Evolutionary conservation across 129 eudicot species (phyloP), one percentile per base, ranked within the genome.

Genomic region (Saussurea involucrata): DNA sequence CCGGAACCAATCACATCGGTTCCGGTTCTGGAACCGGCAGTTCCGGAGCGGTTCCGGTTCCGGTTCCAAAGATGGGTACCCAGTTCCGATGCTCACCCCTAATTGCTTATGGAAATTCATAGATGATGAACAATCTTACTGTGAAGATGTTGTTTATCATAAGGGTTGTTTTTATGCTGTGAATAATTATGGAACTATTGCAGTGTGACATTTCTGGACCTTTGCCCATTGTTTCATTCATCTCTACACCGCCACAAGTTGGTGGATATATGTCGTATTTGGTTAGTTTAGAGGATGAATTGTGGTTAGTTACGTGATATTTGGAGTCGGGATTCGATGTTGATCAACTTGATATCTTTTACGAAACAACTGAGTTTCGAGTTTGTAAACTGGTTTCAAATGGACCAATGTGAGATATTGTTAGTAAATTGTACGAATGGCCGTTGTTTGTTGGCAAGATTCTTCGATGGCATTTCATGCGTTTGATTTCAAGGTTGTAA

Each of bases 221-320:
- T 66, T 44, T 17, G 44, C 87, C 87, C 0, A n/a, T 7, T 34
- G 87, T 88, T 68, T 79, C 67, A 20, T 83, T 78, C 66, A 77
- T 88, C 29, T 18, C 78, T 7, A 82, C 83, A 5, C 82, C 53
- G 0, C 68, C 66, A 31, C 86, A 69, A 22, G 69, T 81, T 80
- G 90, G 87, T 13, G 94, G 98, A 1, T 94, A 92, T 85, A 85
- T 88, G 90, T 84, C 78, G 76, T 92, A 92, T 76, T 71, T 92
- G 81, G 98, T 92, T 67, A 82, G 80, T 63, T 82, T 83, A 27
- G 69, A 24, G 65, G 92, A 77, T 29, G 94, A 90, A 6, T 69
- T 92, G 58, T 66, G 88, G 64, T 66, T 92, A 85, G 86, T 92
- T 27, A 81, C 88, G 0, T 36, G 98, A 61, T 83, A 83, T 78